Base-by-base conservation (phyloP, 305 asterid genomes). In the Ajuga reptans region DNA sequence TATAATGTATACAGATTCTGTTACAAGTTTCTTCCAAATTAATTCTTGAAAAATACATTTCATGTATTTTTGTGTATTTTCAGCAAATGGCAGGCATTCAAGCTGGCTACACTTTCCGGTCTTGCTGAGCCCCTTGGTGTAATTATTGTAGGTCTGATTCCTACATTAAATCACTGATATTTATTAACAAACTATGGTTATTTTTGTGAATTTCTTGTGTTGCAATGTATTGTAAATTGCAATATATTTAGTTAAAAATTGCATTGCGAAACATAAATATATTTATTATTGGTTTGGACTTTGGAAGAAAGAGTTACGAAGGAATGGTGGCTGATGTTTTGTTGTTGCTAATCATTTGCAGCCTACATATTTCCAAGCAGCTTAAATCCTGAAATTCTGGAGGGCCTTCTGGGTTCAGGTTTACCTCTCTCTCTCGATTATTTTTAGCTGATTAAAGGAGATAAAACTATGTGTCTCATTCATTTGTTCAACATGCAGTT, bases 41-140 rank as follows among this genome's bases (percentile, higher is more conserved):
- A n/a, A n/a, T n/a, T 16, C 18, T 68, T 63, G 15, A 50, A 29
- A 56, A 33, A 51, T 3, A 62, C 31, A 34, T 21, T 15, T 57
- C 49, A 36, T 14, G 18, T 63, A 46, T 52, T 37, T 21, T 57
- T 21, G 21, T 61, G 51, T 54, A 34, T 71, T 64, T 72, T 62
- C 69, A 91, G 97, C 84, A 91, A 91, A 87, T 91, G 97, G 97
- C 84, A 87, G 81, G 97, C 97, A 27, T 91, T 91, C 86, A 91
- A 91, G 85, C 72, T 91, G 81, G 97, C 97, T 33, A 89, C 95
- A 33, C 95, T 91, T 72, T 89, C 97, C 65, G 97, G 97, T 57
- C 76, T 91, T 6, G 97, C 96, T 2, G 97, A 91, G 81, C 97
- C 97, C 66, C 87, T 91, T 43, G 97, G 97, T 74, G 97, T 91